Percentiles rank a stretch among this genome's conserved stretches.
Conservation (phyloP, 1,139 yeast genomes). For the Yamadazyma epiphylla region DNA sequence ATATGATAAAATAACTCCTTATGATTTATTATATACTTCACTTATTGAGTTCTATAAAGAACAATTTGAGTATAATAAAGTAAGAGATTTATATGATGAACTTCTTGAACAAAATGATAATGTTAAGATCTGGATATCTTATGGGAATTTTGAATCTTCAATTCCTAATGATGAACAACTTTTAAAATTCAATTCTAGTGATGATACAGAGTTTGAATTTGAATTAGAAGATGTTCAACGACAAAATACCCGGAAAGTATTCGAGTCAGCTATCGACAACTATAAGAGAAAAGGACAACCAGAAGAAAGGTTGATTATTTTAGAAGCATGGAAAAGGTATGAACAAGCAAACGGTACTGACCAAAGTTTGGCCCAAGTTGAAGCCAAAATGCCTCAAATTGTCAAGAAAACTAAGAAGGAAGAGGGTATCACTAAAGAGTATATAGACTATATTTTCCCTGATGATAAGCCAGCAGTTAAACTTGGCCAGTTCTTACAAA, state of each 20-base stretch:
- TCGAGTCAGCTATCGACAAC: conserved; percentile 49
- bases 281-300: conserved; percentile 35
- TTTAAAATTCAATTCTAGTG: conserved; percentile 31
- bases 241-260: conserved; percentile 49
- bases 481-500: conserved; percentile 53
- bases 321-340: conserved; percentile 65
- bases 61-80: conserved; percentile 51
- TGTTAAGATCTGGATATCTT: conserved; percentile 58
- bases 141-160: conserved; percentile 69
- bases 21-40: conserved; percentile 36
- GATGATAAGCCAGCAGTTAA: conserved; percentile 43
- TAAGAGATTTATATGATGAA: conserved; percentile 50
- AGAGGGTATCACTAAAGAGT: conserved; percentile 52
- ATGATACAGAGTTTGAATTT: conserved; percentile 47
- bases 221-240: conserved; percentile 52
- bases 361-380: conserved; percentile 31
- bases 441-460: conserved; percentile 65
- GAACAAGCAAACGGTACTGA: conserved; percentile 61
- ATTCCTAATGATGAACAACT: conserved; percentile 58
- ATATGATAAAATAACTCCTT: conserved; percentile 12
- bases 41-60: conserved; percentile 62
- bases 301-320: conserved; percentile 48
- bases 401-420: conserved; percentile 44
- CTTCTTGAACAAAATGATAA: conserved; percentile 30
- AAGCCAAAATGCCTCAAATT: conserved; percentile 52